phyloP scores from a whole-genome alignment of 768 basidiomycete species.

The Cubamyces sp. region DNA sequence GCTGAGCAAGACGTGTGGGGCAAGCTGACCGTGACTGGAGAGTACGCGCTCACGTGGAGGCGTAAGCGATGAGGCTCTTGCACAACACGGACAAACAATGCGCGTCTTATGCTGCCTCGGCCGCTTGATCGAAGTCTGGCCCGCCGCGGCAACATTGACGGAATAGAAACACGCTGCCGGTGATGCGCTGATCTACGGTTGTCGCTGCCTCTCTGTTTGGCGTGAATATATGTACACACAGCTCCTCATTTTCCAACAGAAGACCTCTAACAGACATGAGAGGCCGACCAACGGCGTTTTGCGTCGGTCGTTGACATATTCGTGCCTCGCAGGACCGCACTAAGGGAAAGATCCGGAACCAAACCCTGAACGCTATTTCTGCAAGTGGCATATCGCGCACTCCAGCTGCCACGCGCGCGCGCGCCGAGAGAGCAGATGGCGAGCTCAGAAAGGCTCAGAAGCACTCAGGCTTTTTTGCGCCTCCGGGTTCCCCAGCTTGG shows the following conservation, averaged over 20 bases:
- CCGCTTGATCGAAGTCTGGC: background rate
- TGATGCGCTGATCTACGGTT: too few species aligned
- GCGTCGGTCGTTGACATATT: background rate
- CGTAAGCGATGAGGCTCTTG: constrained; percentile 17
- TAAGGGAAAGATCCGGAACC: constrained; percentile 24
- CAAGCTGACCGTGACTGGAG: background rate
- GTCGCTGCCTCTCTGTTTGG: too few species aligned
- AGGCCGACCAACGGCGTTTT: background rate
- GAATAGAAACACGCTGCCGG: too few species aligned
- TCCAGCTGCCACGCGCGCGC: constrained; percentile 16
- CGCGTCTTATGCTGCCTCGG: constrained; percentile 11
- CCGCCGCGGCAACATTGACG: too few species aligned
- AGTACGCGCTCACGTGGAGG: constrained; percentile 20
- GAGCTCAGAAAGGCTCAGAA: too few species aligned
- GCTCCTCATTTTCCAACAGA: background rate
- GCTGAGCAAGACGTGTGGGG: background rate
- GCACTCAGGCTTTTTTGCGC: constrained; percentile 2
- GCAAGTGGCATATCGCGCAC: constrained; percentile 21
- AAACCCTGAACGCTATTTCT: background rate
- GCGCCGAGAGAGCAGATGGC: background rate
- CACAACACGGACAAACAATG: constrained; percentile 24
- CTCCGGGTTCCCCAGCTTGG: background rate
- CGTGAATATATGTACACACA: background rate
- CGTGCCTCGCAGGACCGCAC: constrained; percentile 5
- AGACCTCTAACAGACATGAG: too few species aligned